Evolutionary conservation across 1,139 yeast species (phyloP).

Genomic region (Scheffersomyces parashehatae): DNA sequence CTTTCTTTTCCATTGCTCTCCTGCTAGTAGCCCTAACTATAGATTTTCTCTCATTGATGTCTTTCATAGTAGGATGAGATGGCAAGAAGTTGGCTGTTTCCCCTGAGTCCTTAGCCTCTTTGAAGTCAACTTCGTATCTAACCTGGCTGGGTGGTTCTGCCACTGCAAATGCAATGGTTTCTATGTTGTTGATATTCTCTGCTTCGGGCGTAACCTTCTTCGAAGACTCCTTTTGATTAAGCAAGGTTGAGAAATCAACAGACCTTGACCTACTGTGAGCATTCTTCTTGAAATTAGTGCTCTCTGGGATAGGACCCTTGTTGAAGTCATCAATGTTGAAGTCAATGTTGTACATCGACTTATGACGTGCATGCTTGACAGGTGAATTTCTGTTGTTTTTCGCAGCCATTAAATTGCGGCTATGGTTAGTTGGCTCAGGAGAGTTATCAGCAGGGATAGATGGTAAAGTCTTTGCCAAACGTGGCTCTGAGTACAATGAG

Average conservation of each 20-base stretch:
- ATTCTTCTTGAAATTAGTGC: background rate
- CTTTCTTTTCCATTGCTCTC: background rate
- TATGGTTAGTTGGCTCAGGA: background rate
- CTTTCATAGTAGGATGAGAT: background rate
- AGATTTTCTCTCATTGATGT: background rate
- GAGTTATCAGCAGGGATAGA: background rate
- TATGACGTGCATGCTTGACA: conserved; percentile 38
- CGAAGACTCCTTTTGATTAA: background rate
- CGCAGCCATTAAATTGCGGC: background rate
- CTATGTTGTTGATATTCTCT: conserved; percentile 3
- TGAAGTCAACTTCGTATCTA: conserved; percentile 43
- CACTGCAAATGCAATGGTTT: conserved; percentile 25
- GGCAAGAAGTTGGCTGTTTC: background rate
- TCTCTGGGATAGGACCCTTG: background rate
- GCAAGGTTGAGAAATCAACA: conserved; percentile 4
- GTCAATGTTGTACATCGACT: conserved; percentile 41
- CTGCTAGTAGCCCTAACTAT: conserved; percentile 2
- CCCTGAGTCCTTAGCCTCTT: conserved; percentile 23
- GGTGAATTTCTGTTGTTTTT: conserved; percentile 20
- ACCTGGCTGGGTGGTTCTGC: conserved; percentile 43
- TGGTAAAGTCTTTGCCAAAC: background rate
- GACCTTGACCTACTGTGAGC: conserved; percentile 16
- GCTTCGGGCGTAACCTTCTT: conserved; percentile 1
- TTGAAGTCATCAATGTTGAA: conserved; percentile 12
- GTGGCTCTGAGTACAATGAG: conserved; percentile 11